Evolutionary conservation across 768 basidiomycete species (phyloP), one percentile per base, ranked within the genome.

Genomic region (Chiua virens): DNA sequence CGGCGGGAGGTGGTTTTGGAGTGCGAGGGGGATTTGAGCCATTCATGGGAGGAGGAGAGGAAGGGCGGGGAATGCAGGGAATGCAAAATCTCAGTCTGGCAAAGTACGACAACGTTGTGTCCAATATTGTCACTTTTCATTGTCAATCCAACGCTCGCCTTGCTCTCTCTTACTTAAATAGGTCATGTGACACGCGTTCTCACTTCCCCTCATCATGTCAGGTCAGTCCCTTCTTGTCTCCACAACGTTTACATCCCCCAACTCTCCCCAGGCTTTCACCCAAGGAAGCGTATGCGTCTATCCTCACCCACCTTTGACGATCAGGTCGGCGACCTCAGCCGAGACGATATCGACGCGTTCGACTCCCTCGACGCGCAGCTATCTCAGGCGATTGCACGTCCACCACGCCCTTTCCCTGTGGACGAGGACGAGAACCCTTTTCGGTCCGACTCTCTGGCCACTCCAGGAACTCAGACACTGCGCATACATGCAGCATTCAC

Each of bases 271-370:
- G n/a, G n/a, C n/a, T n/a, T 15, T 34, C 78, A 6, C 80, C 79
- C n/a, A 10, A 71, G 73, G 36, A 88, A 88, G 67, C 75, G 81
- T 20, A 79, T 79, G 56, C 75, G 86, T 37, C 74, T 86, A 25
- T 84, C 85, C 1, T 86, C 85, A 1, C 85, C 86, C 2, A 80
- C 80, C 20, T 85, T 83, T 53, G 85, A 86, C 53, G 71, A 75
- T 41, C 77, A 78, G 54, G 60, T 80, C 21, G 69, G 54, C 8
- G 78, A 78, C 20, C 62, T 82, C 47, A 86, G 77, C 45, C 76
- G 80, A 52, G 77, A 81, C 30, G 79, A 85, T 48, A 62, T 86
- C 11, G 69, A 71, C 32, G 82, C 79, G 4, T 76, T 82, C 40
- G 82, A 85, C 60, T 71, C 71, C 34, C 62, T 83, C 11, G 78